Base-by-base conservation (phyloP, 1,284 basidiomycete genomes). In the Irpex rosettiformis region DNA sequence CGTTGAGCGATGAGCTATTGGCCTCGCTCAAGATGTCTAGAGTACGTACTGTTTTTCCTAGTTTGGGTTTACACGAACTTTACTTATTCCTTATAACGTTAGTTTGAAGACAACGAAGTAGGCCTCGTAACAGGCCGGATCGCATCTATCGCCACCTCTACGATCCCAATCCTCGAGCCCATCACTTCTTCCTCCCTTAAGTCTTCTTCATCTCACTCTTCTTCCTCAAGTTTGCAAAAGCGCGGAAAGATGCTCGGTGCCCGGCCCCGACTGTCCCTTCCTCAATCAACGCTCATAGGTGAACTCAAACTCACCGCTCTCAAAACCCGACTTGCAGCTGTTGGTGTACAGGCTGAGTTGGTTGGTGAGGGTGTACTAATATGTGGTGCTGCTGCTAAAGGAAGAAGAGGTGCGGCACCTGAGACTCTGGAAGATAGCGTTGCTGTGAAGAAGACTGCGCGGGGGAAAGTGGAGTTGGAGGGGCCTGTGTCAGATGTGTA, bases 71-170 rank as follows among this genome's bases (percentile, higher is more conserved):
- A 13, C n/a, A 11, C 29, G 8, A 18, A 3, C 24, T 2, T 13
- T 16, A 25, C 27, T 24, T 8, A 18, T 27, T 11, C n/a, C 51
- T 11, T 40, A 52, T 52, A 61, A 42, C n/a, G 8, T 22, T 63
- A 96, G 91, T 97, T 98, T 69, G 97, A 99, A 69, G 96, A 97
- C 68, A 98, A 96, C 70, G 94, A 98, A 72, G 91, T 99, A 43
- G 93, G 91, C 18, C 95, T 90, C 71, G 86, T 98, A 42, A 87
- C 88, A 29, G 96, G 95, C 25, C 84, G 90, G 25, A 86, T 98
- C 28, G 81, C 89, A 3, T 85, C 87, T 49, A 87, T 92, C 53
- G 86, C 91, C 8, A 94, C 88, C 61, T 93, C 94, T 48, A 83
- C 81, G 22, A 81, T 88, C 64, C 83, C 89, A 3, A 81, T 83